Base-by-base conservation (phyloP, 768 basidiomycete species). In the Mycena vitilis region DNA sequence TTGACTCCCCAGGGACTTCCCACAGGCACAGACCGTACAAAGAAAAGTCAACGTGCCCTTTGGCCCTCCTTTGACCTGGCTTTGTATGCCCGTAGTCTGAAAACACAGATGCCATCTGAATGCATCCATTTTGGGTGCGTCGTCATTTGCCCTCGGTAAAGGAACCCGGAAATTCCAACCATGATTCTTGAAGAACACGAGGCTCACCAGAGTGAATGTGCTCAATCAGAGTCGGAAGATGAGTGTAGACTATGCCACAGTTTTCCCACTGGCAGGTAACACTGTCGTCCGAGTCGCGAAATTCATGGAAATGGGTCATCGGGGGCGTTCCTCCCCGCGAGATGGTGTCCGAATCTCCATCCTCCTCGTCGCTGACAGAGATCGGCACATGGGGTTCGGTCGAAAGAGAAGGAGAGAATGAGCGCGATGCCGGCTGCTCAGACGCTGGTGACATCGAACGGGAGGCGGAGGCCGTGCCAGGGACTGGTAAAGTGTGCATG, bases 201-300 rank as follows among this genome's bases (percentile, higher is more conserved):
- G n/a, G n/a, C n/a, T n/a, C n/a, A n/a, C 95, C 89, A 64, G 87
- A 82, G 73, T 95, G 93, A 36, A 97, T 89, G 75, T 97, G 95
- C 34, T 90, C 89, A 67, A 96, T 93, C 64, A 96, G 82, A 5
- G 88, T 88, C 20, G 86, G 89, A 20, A 95, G 81, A 75, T 93
- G 87, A 13, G 87, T 88, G 74, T 91, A 95, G n/a, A 90, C 85
- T 47, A 81, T 73, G 2, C 89, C 89, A 75, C 95, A 97, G 66
- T 89, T 90, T 40, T 91, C 92, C 95, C 95, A 97, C 61, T 87
- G 87, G 80, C 95, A 97, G 36, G 86, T 89, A 69, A 89, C 91
- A 34, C 86, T 89, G 74, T 93, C 91, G 15, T 79, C 83, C 37
- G 75, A 75, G 38, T 79, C 80, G 37, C 66, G 59, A 40, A 72